Base-by-base conservation (phyloP, 805 yeast genomes). In the Candida broadrunensis region DNA sequence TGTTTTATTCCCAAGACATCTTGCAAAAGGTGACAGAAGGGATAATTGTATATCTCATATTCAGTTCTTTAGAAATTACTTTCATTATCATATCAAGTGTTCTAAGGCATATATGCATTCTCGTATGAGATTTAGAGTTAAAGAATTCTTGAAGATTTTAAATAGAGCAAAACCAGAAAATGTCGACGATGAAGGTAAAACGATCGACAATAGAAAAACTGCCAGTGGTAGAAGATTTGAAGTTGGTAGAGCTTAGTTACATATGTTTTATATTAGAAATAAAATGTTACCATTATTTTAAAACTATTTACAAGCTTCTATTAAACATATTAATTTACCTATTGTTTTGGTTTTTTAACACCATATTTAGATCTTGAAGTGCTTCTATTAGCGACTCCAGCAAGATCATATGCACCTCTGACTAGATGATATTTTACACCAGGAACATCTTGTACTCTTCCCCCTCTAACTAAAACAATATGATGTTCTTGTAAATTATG, bases 401-500 rank as follows among this genome's bases (percentile, higher is more conserved):
- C 85, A 57, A 93, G 73, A 71, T 91, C 99, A 59, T 83, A 79
- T 7, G 89, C 87, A 37, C 99, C 99, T 71, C 99, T 81, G 16
- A 93, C 85, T 51, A 88, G 73, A 66, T 87, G 93, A 65, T 93
- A 93, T 61, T 88, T 90, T 36, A 93, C 97, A 77, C 99, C 99
- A 19, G 99, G 99, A 54, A 91, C 73, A 81, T 93, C 99, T 60
- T 90, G 97, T 39, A 88, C 88, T 75, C 97, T 82, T 13, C 99
- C 99, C n/a, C 99, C 99, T 66, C 99, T 81, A 3, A 93, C 96
- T 39, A 81, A 78, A 1, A 93, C 98, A 38, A 93, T 95, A 56
- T 95, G 87, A 68, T 93, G 99, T 63, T 93, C 99, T 70, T 93
- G 98, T 17, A 95, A 84, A 58, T 93, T 93, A 65, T 93, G 99